phyloP scores from a whole-genome alignment of 768 basidiomycete genomes.

The Xanthoconium stramineum region DNA sequence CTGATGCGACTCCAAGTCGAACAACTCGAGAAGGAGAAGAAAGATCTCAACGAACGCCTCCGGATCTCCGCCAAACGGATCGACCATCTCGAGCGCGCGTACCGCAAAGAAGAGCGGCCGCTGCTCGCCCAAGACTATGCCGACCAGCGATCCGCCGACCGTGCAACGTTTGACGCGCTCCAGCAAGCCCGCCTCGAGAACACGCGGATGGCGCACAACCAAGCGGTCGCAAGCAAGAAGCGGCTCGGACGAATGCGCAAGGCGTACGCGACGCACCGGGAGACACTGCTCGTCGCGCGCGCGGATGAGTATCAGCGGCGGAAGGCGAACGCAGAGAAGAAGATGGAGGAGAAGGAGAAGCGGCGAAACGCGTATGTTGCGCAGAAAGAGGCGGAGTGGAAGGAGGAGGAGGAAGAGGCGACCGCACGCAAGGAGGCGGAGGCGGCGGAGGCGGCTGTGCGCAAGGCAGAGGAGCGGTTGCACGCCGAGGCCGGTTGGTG shows the following conservation, averaged over 20 bases:
- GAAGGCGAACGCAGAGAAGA: slow-evolving; percentile 51
- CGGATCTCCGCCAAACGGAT: slow-evolving; percentile 84
- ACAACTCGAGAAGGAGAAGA: slow-evolving; percentile 96
- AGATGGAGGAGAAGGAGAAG: slow-evolving; percentile 78
- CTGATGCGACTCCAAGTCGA: slow-evolving; percentile 89
- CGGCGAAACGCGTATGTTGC: slow-evolving; percentile 58
- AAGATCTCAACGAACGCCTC: slow-evolving; percentile 75
- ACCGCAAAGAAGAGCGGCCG: slow-evolving; percentile 33
- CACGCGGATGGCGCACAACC: slow-evolving; percentile 54
- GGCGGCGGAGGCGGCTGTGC: slow-evolving; percentile 23
- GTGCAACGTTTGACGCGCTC: slow-evolving; percentile 58
- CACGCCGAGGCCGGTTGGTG: slow-evolving; percentile 51
- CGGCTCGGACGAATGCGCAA: slow-evolving; percentile 68
- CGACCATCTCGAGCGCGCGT: too few relatives aligned
- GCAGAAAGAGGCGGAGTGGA: slow-evolving; percentile 44
- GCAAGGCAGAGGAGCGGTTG: slow-evolving; percentile 37
- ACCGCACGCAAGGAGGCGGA: slow-evolving; percentile 32
- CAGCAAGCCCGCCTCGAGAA: slow-evolving; percentile 57
- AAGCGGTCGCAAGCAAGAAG: slow-evolving; percentile 70
- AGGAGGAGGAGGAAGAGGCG: slow-evolving; percentile 28
- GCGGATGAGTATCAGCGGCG: slow-evolving; percentile 49
- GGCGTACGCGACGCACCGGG: slow-evolving; percentile 35
- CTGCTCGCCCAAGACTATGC: slow-evolving; percentile 85
- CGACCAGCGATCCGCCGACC: slow-evolving; percentile 76
- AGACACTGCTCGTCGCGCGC: too few relatives aligned